Base-by-base conservation (phyloP, 768 basidiomycete species). In the Russula abietina region DNA sequence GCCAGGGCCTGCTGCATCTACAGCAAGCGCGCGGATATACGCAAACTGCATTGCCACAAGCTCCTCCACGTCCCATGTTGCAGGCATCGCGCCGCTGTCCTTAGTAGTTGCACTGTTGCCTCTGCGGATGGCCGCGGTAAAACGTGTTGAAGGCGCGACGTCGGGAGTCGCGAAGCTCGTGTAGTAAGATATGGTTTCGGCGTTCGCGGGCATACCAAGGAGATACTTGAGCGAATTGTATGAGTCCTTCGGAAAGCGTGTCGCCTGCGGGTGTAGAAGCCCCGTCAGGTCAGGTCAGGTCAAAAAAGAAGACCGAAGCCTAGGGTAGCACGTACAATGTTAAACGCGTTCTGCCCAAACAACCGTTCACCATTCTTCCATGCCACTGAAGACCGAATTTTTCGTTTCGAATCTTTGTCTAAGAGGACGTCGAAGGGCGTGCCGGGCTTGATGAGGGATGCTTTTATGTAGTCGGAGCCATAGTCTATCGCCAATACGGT, bases 401-500 rank as follows among this genome's bases (percentile, higher is more conserved):
- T 98, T 62, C 97, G 81, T 77, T 98, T 98, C 32, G 94, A 97
- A 73, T 98, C 96, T 73, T 91, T 91, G 78, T 98, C 97, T 60
- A 98, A 79, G 30, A 99, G 80, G 33, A 99, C 91, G 75, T 99
- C 97, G 69, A 99, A 96, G 4, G 96, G 94, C 36, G 91, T 76
- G 50, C 93, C 94, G 1, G 94, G 93, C 71, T 93, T 95, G 81
- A 98, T 88, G 61, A 98, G 78, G 4, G 94, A 95, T 32, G 93
- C 91, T 75, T 98, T 99, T 71, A 95, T 98, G 83, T 87, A 95
- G 76, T 98, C 97, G 19, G 91, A 84, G 72, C 97, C 97, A 83
- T 97, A 98, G 84, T 99, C 97, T 71, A 99, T 91, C 22, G 95
- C 95, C 53, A 99, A 83, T 14, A 98, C 83, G 3, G 94, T 85